Percentiles rank a stretch among this genome's conserved stretches.
Conservation (phyloP, 306 rosid species). For the Mimosa bimucronata region DNA sequence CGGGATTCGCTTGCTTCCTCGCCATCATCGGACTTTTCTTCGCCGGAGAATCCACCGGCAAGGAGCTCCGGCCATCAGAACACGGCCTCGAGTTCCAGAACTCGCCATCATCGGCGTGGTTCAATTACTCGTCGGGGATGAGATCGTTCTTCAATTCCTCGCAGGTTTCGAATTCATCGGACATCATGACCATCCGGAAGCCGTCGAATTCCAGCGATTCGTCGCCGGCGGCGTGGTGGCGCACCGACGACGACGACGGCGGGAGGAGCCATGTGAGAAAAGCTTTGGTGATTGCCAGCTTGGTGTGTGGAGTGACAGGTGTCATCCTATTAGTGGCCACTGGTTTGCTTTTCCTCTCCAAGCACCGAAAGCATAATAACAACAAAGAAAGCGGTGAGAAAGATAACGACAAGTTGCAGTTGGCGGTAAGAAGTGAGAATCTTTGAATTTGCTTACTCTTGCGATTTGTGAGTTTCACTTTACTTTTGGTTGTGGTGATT, state of each 20-base stretch:
- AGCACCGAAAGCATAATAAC: slow-evolving; percentile 34
- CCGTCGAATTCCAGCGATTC: slow-evolving; percentile 48
- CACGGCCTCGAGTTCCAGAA: slow-evolving; percentile 74
- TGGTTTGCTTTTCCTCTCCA: slow-evolving; percentile 51
- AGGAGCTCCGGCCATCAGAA: slow-evolving; percentile 80
- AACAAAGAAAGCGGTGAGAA: slow-evolving; percentile 32
- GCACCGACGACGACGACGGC: slow-evolving; percentile 32
- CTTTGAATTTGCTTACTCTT: background rate
- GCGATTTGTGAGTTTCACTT: background rate
- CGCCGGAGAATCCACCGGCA: slow-evolving; percentile 43
- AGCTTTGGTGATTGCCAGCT: slow-evolving; percentile 62
- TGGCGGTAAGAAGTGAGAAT: slow-evolving; percentile 28
- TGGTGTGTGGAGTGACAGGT: slow-evolving; percentile 79
- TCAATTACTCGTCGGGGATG: slow-evolving; percentile 50
- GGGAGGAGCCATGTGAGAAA: slow-evolving; percentile 41
- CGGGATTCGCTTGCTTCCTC: slow-evolving; percentile 26
- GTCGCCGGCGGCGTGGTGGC: slow-evolving; percentile 55
- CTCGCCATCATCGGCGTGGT: slow-evolving; percentile 45
- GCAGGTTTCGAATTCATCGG: slow-evolving; percentile 41
- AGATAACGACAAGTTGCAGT: slow-evolving; percentile 37
- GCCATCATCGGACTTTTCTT: slow-evolving; percentile 5
- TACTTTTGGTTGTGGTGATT: background rate
- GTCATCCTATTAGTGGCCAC: slow-evolving; percentile 68
- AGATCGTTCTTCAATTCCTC: slow-evolving; percentile 71
- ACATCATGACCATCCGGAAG: slow-evolving; percentile 47